Percentiles rank a stretch among this genome's conserved stretches.
phyloP scores from a whole-genome alignment of 306 rosid genomes.

The Dalbergia cultrata region DNA sequence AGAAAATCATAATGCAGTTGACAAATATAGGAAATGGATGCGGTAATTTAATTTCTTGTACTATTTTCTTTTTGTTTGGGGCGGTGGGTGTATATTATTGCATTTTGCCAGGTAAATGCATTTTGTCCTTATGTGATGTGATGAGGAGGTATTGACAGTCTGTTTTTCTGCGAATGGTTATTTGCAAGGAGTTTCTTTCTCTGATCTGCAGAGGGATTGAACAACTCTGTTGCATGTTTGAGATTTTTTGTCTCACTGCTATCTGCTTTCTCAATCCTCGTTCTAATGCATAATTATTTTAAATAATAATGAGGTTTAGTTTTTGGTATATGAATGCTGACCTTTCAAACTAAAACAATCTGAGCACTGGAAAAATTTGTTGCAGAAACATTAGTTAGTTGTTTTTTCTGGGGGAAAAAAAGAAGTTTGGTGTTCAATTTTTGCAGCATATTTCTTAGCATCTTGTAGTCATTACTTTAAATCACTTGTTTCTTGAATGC shows the following conservation, averaged over 20 bases:
- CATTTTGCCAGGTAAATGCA: background rate
- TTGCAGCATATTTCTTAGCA: conserved; percentile 12
- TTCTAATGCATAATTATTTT: background rate
- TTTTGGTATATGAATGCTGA: conserved; percentile 6
- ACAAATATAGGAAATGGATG: conserved; percentile 30
- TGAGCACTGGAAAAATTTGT: conserved; percentile 15
- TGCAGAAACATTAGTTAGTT: conserved; percentile 10
- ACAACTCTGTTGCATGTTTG: conserved; percentile 18
- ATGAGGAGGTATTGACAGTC: background rate
- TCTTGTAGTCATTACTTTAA: conserved; percentile 35
- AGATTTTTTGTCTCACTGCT: background rate
- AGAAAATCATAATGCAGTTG: background rate
- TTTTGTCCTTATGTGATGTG: conserved; percentile 25
- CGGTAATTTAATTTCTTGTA: conserved; percentile 23
- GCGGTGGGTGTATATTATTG: no score
- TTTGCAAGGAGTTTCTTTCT: conserved; percentile 22
- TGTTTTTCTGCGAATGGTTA: conserved; percentile 24
- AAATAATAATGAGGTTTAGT: background rate
- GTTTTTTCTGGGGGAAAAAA: no score
- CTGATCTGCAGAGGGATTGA: conserved; percentile 5
- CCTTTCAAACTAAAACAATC: conserved; percentile 21
- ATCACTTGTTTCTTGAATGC: conserved; percentile 26
- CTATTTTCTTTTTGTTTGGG: background rate
- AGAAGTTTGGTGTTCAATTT: background rate
- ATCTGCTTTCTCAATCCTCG: conserved; percentile 10